Percentiles rank a stretch among this genome's conserved stretches.
Evolutionary conservation across 2,329 filamentous ascomycete species (phyloP).

Genomic region (Juglanconis sp.): DNA sequence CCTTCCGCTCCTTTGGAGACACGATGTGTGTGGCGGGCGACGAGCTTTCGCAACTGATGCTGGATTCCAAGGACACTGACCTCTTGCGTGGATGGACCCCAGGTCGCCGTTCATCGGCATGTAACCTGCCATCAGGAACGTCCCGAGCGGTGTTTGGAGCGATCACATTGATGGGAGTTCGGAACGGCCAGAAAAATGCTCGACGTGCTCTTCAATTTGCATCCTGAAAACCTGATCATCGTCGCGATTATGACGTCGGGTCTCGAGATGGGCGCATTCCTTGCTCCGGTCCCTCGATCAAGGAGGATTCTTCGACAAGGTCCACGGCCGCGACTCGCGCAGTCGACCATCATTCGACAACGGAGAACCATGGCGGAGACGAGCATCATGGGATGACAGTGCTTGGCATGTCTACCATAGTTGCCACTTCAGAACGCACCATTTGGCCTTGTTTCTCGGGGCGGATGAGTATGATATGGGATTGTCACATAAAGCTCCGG

Average conservation of each 20-base stretch:
- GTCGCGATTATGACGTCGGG: not conserved
- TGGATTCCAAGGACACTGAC: not conserved
- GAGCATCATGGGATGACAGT: constrained; percentile 6
- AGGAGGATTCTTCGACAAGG: not conserved
- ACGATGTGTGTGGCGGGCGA: too few species aligned
- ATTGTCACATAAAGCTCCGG: not conserved
- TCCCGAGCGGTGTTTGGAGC: not conserved
- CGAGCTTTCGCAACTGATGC: not conserved
- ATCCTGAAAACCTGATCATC: not conserved
- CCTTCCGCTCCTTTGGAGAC: too few species aligned
- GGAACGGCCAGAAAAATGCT: not conserved
- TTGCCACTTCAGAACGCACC: too few species aligned
- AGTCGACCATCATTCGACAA: not conserved
- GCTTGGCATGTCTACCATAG: not conserved
- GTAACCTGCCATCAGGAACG: constrained; percentile 9
- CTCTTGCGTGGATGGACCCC: constrained; percentile 9
- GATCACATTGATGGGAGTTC: not conserved
- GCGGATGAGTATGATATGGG: not conserved
- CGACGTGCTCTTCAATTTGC: not conserved
- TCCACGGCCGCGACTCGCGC: constrained; percentile 11
- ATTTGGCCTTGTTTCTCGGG: not conserved
- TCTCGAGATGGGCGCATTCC: not conserved
- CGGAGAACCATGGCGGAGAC: not conserved
- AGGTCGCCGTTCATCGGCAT: not conserved
- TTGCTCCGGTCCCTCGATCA: not conserved